A percentile compares a stretch with the other conserved stretches of the same genome.
These are phyloP conservation scores for Populus ilicifolia DNA, from an alignment of 345 rosid genomes.

Conservation along the genomic window DNA sequence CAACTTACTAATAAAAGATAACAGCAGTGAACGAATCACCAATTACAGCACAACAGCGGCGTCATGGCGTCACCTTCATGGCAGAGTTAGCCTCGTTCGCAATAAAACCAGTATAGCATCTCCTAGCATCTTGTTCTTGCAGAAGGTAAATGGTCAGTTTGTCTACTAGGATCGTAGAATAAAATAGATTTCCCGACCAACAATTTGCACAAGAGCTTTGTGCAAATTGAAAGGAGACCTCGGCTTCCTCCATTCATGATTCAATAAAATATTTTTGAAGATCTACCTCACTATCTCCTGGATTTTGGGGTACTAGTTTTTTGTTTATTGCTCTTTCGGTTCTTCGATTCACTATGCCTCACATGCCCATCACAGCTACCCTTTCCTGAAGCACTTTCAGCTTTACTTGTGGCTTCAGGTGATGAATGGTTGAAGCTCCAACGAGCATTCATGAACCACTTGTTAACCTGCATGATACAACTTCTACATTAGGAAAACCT, in stretches of 20 bases:
- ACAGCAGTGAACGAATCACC: not conserved
- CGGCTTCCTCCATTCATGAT: not conserved
- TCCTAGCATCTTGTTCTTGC: not conserved
- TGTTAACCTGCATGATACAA: conserved; percentile 48
- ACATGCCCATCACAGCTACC: conserved; percentile 15
- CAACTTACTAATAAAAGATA: not conserved
- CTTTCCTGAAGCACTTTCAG: conserved; percentile 22
- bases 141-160: conserved; percentile 5
- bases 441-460: conserved; percentile 82
- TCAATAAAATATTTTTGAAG: not conserved
- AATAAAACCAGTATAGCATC: not conserved
- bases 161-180: not conserved
- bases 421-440: conserved; percentile 56
- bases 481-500: not conserved
- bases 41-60: not conserved
- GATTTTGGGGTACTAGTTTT: not conserved
- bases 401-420: conserved; percentile 13
- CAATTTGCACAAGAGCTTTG: conserved; percentile 15
- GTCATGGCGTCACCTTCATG: not conserved
- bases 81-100: not conserved
- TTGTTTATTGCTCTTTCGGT: not conserved
- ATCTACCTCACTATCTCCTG: conserved; percentile 10
- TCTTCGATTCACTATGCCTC: not conserved
- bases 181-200: conserved; percentile 1
- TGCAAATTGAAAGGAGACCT: not conserved